Evolutionary conservation across 768 basidiomycete genomes (phyloP).

Genomic region (Suillus lakei): DNA sequence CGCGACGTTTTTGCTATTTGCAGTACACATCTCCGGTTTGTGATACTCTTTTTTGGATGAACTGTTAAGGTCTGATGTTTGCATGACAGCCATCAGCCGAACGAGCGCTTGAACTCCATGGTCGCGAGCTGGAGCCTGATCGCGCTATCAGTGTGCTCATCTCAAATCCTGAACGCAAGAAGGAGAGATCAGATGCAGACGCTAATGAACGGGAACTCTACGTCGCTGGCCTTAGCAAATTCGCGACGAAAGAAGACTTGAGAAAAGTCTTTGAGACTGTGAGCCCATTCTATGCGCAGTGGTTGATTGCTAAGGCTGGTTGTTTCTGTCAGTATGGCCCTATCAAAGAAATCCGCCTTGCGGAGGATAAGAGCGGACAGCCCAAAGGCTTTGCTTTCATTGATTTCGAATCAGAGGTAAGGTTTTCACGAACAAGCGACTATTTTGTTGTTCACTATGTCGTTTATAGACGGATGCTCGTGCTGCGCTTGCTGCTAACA

Average conservation of each 20-base stretch:
- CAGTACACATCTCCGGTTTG: slow-evolving; percentile 87
- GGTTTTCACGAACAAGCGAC: not conserved
- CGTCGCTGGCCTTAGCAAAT: slow-evolving; percentile 83
- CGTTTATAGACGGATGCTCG: slow-evolving; percentile 64
- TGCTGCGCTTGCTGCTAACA: slow-evolving; percentile 79
- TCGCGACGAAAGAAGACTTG: slow-evolving; percentile 77
- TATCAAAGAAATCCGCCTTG: slow-evolving; percentile 82
- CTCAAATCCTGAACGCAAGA: slow-evolving; percentile 89
- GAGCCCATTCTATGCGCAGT: slow-evolving; percentile 27
- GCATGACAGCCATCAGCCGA: slow-evolving; percentile 64
- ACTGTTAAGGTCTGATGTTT: not conserved
- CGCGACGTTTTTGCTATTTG: slow-evolving; percentile 92
- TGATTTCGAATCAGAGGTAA: slow-evolving; percentile 84
- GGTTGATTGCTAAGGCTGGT: slow-evolving; percentile 9
- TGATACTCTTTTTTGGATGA: slow-evolving; percentile 12
- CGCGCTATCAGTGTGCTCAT: slow-evolving; percentile 77
- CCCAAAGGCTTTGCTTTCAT: slow-evolving; percentile 91
- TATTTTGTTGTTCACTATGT: slow-evolving; percentile 4
- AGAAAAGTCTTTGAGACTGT: slow-evolving; percentile 80
- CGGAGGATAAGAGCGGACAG: slow-evolving; percentile 68
- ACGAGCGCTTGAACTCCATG: slow-evolving; percentile 79
- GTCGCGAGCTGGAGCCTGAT: slow-evolving; percentile 72
- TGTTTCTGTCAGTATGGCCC: slow-evolving; percentile 66
- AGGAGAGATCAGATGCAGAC: slow-evolving; percentile 87
- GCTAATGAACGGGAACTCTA: slow-evolving; percentile 87